These are phyloP conservation scores for Trypanosoma congolense DNA, from an alignment of 208 protist species.

Conservation along the genomic window DNA sequence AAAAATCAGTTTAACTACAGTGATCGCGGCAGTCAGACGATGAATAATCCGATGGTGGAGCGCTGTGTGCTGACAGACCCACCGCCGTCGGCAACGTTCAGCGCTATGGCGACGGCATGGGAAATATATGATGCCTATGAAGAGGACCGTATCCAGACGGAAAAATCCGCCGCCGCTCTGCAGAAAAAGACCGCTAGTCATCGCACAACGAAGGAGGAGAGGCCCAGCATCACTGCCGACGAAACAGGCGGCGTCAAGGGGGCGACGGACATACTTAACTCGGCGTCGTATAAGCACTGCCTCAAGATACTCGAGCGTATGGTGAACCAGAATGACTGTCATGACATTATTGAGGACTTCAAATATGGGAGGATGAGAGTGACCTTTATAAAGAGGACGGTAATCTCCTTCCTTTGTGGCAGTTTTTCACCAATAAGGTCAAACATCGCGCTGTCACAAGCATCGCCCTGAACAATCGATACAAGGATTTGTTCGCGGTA, in stretches of 20 bases:
- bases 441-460: constrained; percentile 90
- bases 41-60: constrained; percentile 88
- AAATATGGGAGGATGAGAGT: constrained; percentile 96
- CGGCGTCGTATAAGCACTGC: constrained; percentile 44
- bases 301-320: constrained; percentile 95
- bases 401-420: constrained; percentile 95
- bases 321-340: constrained; percentile 96
- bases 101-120: constrained; percentile 89
- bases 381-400: constrained; percentile 93
- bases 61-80: constrained; percentile 88
- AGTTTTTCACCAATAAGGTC: constrained; percentile 87
- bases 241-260: constrained; percentile 29
- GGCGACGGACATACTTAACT: constrained; percentile 60
- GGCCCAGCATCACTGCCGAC: constrained; percentile 16
- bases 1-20: constrained; percentile 99
- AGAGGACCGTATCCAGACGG: constrained; percentile 83
- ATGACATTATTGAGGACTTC: constrained; percentile 96
- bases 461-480: constrained; percentile 92
- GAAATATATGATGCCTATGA: constrained; percentile 95
- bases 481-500: constrained; percentile 96
- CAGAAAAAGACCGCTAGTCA: constrained; percentile 61
- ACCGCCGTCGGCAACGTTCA: constrained; percentile 85
- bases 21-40: constrained; percentile 94
- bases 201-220: constrained; percentile 74
- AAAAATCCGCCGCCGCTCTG: constrained; percentile 61